Conservation (phyloP, 164 flowering plant genomes). For the Taxillus chinensis region DNA sequence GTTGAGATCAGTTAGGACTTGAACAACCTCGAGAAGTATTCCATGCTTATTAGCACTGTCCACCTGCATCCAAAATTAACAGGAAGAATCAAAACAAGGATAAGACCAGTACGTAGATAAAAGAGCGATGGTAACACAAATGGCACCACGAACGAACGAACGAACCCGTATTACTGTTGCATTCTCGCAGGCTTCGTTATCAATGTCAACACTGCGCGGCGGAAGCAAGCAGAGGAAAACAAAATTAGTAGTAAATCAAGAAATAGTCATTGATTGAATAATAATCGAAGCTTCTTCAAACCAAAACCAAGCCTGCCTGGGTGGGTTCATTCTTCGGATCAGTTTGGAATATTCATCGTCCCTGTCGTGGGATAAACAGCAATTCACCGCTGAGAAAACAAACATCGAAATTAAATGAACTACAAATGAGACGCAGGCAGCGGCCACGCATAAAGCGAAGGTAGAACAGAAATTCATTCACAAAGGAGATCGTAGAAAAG, state of each 20-base stretch:
- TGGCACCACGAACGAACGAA: slow-evolving; percentile 1
- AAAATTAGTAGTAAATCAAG: neutral
- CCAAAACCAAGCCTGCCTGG: slow-evolving; percentile 41
- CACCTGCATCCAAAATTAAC: slow-evolving; percentile 35
- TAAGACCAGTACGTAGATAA: neutral
- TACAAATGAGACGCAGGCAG: no score
- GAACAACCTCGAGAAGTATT: slow-evolving; percentile 82
- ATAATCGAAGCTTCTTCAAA: neutral
- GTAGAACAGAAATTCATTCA: no score
- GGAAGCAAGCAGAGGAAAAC: slow-evolving; percentile 3
- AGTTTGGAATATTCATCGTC: slow-evolving; percentile 90
- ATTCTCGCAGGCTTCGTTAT: slow-evolving; percentile 71
- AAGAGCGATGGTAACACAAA: no score
- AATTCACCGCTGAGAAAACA: slow-evolving; percentile 29
- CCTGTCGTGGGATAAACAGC: slow-evolving; percentile 54
- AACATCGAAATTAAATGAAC: neutral
- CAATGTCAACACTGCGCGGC: slow-evolving; percentile 75
- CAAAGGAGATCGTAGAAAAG: no score
- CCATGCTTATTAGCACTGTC: slow-evolving; percentile 87
- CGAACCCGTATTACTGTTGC: slow-evolving; percentile 77
- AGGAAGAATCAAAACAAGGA: slow-evolving; percentile 1
- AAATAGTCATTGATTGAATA: neutral
- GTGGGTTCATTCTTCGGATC: slow-evolving; percentile 77
- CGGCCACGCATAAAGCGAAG: no score
- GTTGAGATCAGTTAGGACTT: slow-evolving; percentile 82